phyloP scores from a whole-genome alignment of 2,329 filamentous ascomycete genomes.

The Nemania sp. region DNA sequence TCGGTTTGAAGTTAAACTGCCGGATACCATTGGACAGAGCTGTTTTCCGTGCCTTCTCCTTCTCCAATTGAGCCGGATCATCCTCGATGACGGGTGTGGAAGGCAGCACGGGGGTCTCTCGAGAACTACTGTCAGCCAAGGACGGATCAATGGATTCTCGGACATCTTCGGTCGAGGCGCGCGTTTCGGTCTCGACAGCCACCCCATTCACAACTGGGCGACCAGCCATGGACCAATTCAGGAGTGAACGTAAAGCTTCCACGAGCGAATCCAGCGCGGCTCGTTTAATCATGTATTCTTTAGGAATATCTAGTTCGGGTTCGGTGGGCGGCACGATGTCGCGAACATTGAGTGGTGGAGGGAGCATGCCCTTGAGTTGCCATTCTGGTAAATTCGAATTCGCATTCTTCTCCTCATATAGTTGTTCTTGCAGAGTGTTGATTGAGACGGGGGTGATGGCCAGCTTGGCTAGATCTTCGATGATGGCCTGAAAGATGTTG shows the following conservation, averaged over 20 bases:
- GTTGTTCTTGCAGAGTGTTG: constrained; percentile 76
- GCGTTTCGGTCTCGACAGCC: constrained; percentile 53
- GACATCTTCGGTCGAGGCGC: constrained; percentile 57
- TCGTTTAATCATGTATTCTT: constrained; percentile 90
- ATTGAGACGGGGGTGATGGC: constrained; percentile 78
- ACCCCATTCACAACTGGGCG: constrained; percentile 63
- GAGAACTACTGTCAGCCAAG: constrained; percentile 61
- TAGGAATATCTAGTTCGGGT: constrained; percentile 72
- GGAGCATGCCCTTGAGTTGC: constrained; percentile 83
- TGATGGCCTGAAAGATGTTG: constrained; percentile 94
- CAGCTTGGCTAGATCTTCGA: constrained; percentile 90
- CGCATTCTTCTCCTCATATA: constrained; percentile 77
- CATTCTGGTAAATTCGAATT: constrained; percentile 71
- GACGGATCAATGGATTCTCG: constrained; percentile 79
- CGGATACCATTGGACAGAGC: constrained; percentile 85
- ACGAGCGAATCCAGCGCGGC: constrained; percentile 86
- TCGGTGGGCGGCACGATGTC: constrained; percentile 67
- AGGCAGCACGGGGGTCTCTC: constrained; percentile 61
- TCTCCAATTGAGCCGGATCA: constrained; percentile 91
- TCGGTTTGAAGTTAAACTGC: constrained; percentile 98
- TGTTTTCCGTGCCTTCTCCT: constrained; percentile 90
- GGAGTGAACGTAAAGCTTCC: constrained; percentile 83
- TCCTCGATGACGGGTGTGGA: constrained; percentile 78
- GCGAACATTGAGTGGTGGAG: constrained; percentile 81
- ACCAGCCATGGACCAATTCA: constrained; percentile 80